phyloP scores from a whole-genome alignment of 306 rosid genomes.

The Dryas drummondii region DNA sequence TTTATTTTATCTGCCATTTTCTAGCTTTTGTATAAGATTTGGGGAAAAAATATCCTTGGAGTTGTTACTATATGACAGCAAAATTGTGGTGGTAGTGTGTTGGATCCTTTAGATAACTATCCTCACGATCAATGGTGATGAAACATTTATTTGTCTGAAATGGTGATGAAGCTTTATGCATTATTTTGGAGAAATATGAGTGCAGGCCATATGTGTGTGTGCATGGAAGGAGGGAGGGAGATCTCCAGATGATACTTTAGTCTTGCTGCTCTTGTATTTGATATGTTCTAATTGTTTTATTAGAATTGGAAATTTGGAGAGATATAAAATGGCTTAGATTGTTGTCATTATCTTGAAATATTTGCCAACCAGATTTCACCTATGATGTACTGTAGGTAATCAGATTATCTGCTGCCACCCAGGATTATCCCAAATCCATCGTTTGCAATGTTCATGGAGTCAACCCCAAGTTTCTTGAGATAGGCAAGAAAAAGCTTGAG shows the following conservation, averaged over 20 bases:
- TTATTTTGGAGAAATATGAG: background rate
- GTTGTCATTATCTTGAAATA: constrained; percentile 1
- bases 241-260: background rate
- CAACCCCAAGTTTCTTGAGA: constrained; percentile 88
- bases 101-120: background rate
- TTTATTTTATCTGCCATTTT: background rate
- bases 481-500: constrained; percentile 67
- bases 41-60: background rate
- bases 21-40: background rate
- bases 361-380: constrained; percentile 25
- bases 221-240: background rate
- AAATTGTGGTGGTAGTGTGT: background rate
- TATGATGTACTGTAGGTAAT: constrained; percentile 63
- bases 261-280: constrained; percentile 1
- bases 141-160: background rate
- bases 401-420: constrained; percentile 94
- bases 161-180: background rate
- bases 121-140: background rate
- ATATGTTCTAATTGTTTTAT: background rate
- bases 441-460: constrained; percentile 96
- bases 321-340: background rate
- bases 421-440: constrained; percentile 70
- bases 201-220: background rate
- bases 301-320: constrained; percentile 3
- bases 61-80: constrained; percentile 1